phyloP scores from a whole-genome alignment of 2,329 filamentous ascomycete genomes.

The Nothopassalora personata region DNA sequence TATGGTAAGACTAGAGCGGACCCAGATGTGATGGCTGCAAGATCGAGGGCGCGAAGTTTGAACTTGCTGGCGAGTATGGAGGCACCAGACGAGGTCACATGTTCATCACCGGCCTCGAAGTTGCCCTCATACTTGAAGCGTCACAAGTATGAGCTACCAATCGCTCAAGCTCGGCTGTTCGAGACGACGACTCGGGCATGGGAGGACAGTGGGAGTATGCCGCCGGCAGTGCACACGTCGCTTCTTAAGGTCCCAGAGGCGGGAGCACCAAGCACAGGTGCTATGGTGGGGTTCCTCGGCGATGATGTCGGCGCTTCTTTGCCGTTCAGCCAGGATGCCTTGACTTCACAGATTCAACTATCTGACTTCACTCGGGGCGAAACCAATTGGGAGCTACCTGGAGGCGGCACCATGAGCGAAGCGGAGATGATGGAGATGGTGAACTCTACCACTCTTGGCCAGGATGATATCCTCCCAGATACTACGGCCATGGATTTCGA shows the following conservation, averaged over 20 bases:
- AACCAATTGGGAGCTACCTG: slow-evolving; percentile 8
- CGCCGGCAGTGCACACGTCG: slow-evolving; percentile 17
- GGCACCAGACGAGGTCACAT: slow-evolving; percentile 6
- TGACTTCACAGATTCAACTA: slow-evolving; percentile 16
- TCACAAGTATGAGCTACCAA: slow-evolving; percentile 25
- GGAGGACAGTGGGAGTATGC: slow-evolving; percentile 29
- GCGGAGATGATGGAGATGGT: slow-evolving; percentile 22
- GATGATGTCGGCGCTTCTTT: slow-evolving; percentile 18
- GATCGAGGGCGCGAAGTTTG: slow-evolving; percentile 9
- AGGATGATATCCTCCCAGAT: background rate
- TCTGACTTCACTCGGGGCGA: slow-evolving; percentile 1
- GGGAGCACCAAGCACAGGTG: slow-evolving; percentile 23
- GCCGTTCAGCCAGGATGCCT: slow-evolving; percentile 23
- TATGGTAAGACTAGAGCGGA: background rate
- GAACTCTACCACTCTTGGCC: slow-evolving; percentile 12
- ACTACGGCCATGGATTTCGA: background rate
- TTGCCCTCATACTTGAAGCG: slow-evolving; percentile 20
- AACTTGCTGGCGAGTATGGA: slow-evolving; percentile 10
- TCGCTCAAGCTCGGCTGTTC: slow-evolving; percentile 25
- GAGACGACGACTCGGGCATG: slow-evolving; percentile 28
- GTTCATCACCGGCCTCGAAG: background rate
- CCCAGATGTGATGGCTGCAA: background rate
- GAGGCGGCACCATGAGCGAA: slow-evolving; percentile 9
- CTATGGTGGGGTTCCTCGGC: slow-evolving; percentile 30
- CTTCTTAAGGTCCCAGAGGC: slow-evolving; percentile 14